Evolutionary conservation across 1,284 basidiomycete species (phyloP).

Genomic region (Paramarasmius palmivorus): DNA sequence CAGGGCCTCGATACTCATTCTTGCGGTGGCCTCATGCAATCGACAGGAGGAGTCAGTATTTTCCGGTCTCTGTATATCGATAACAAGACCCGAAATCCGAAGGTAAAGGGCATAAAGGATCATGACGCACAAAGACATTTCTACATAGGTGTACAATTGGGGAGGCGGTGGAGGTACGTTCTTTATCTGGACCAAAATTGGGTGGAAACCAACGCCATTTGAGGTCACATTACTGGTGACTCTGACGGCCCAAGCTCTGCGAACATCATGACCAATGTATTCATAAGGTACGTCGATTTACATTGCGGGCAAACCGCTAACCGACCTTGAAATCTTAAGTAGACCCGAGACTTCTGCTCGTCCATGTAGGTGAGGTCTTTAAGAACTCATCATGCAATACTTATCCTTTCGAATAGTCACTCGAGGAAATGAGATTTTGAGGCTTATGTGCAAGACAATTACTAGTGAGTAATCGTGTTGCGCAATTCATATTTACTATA

Average conservation of each 20-base stretch:
- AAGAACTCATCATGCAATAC: neutral
- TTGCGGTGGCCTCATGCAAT: constrained; percentile 37
- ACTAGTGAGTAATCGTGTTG: constrained; percentile 20
- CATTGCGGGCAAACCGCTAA: neutral
- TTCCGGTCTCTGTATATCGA: constrained; percentile 36
- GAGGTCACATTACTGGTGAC: constrained; percentile 37
- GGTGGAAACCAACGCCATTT: too few species aligned
- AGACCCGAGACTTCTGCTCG: constrained; percentile 28
- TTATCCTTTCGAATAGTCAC: constrained; percentile 24
- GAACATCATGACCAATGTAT: constrained; percentile 37
- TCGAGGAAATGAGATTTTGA: constrained; percentile 38
- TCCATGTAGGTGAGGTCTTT: constrained; percentile 23
- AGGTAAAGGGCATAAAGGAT: constrained; percentile 39
- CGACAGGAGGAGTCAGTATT: constrained; percentile 37
- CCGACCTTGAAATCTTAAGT: constrained; percentile 12
- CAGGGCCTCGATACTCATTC: constrained; percentile 38
- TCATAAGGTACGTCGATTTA: constrained; percentile 28
- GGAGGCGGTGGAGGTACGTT: constrained; percentile 28
- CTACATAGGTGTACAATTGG: constrained; percentile 33
- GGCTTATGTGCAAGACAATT: constrained; percentile 33
- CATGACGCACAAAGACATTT: constrained; percentile 33
- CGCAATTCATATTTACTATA: neutral
- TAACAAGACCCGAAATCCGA: constrained; percentile 39
- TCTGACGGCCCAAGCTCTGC: constrained; percentile 33
- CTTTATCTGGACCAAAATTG: neutral